Evolutionary conservation across 2,329 filamentous ascomycete species (phyloP), one percentile per base, ranked within the genome.

Genomic region (Ascochyta pisi): DNA sequence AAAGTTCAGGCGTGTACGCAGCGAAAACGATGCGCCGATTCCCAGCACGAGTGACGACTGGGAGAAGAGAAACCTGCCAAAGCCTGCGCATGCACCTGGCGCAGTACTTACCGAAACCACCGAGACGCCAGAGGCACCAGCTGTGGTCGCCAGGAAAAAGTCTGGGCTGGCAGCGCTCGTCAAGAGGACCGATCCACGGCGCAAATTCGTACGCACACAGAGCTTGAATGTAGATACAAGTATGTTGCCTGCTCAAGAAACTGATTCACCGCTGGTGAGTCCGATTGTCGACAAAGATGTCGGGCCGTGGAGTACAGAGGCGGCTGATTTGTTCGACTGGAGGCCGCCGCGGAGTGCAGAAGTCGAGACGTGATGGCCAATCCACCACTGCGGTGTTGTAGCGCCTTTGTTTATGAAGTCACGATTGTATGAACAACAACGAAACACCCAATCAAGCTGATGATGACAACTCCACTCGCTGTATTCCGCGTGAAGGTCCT

Each of bases 261-360:
- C 13, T 15, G 64, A 61, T 9, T 35, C 54, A 1, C 61, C 67
- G 1, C 12, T 68, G n/a, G 54, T 51, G 12, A 70, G 63, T 40
- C 71, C 70, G 1, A 83, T 84, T 53, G 74, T 74, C 2, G 82
- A 77, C 64, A 81, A 79, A 3, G 84, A 83, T 62, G 77, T 83
- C 15, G 87, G 87, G 3, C 84, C 88, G 0, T 91, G 88, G 88
- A 90, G 86, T 63, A 82, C 81, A 23, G 88, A 90, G 67, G 87
- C 88, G 0, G 81, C 84, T 61, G 88, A 91, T 69, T 67, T 91
- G 42, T 83, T 91, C 59, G 86, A 84, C 66, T 85, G 81, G 66
- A 79, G 84, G 43, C 88, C 87, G 33, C 77, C 71, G 15, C 71
- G 16, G n/a, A 51, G 46, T 31, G 50, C 13, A 7, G 41, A 23